Evolutionary conservation across 306 rosid species (phyloP), one percentile per base, ranked within the genome.

Genomic region (Acacia acuminata): DNA sequence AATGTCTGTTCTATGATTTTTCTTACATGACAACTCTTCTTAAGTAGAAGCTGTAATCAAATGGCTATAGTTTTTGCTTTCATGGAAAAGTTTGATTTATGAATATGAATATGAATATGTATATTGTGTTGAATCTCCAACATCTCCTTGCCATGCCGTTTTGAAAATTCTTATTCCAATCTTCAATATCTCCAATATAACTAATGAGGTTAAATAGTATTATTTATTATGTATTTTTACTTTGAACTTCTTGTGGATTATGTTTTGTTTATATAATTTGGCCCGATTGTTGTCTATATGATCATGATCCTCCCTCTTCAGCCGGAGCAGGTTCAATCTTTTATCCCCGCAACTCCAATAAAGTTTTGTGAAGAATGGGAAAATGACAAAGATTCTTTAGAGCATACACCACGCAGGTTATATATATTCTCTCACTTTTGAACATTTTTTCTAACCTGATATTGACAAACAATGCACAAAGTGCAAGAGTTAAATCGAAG

Each of bases 321-420:
- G 84, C 67, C 56, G 60, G 90, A 80, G 42, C 42, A 38, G 24
- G 65, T 56, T 51, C 91, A 87, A 68, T 66, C 84, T 44, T 87
- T 84, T 77, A 87, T 77, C 44, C 87, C 91, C 9, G 71, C 78
- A 34, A 92, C 94, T 51, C 97, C 94, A 14, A 27, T 34, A 25
- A 81, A 92, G 66, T 51, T 5, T 44, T 20, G 61, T 42, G 91
- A 87, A 78, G 91, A 88, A 71, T 77, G 87, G 90, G 79, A 53
- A 67, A 83, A 72, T 50, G 81, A 77, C 66, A 82, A 85, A 12
- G 87, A 66, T 77, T 86, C 81, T 81, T 84, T 87, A 22, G 91
- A 88, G 77, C 85, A 75, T 22, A 86, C 97, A 3, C 94, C 94
- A 38, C 85, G 89, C 91, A 93, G 99, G 99, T 95, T 87, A 45